phyloP scores from a whole-genome alignment of 768 basidiomycete genomes.

The Lepiota subincarnata region DNA sequence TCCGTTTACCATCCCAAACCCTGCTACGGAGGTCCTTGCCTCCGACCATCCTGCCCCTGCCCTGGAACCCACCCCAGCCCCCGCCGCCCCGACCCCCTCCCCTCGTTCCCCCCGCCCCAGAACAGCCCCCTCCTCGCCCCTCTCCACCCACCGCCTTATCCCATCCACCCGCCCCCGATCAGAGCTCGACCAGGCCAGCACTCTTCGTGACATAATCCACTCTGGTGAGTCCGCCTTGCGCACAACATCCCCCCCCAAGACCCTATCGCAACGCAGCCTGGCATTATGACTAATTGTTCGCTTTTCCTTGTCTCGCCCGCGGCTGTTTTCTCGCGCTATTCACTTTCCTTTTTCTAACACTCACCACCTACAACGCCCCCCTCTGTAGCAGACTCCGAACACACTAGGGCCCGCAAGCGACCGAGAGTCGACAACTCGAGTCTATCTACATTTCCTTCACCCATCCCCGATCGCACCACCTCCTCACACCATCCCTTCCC shows the following conservation, averaged over 20 bases:
- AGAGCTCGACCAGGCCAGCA: slow-evolving; percentile 51
- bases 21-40: slow-evolving; percentile 52
- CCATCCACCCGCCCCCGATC: slow-evolving; percentile 62
- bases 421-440: slow-evolving; percentile 52
- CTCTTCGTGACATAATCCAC: background rate
- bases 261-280: background rate
- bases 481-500: slow-evolving; percentile 25
- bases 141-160: slow-evolving; percentile 40
- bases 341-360: slow-evolving; percentile 7
- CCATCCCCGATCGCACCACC: slow-evolving; percentile 27
- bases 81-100: slow-evolving; percentile 18
- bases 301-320: background rate
- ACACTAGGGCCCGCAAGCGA: slow-evolving; percentile 62
- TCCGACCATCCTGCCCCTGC: slow-evolving; percentile 39
- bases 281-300: background rate
- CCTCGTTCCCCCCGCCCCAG: slow-evolving; percentile 22
- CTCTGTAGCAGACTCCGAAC: slow-evolving; percentile 43
- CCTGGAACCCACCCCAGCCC: slow-evolving; percentile 37
- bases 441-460: slow-evolving; percentile 21
- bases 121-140: slow-evolving; percentile 18
- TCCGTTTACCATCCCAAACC: slow-evolving; percentile 54
- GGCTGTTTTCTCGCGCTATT: background rate
- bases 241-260: background rate
- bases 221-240: background rate
- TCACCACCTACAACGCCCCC: slow-evolving; percentile 9